These are phyloP conservation scores for Colletotrichum cereale DNA, from an alignment of 2,329 filamentous ascomycete genomes.

Conservation along the genomic window DNA sequence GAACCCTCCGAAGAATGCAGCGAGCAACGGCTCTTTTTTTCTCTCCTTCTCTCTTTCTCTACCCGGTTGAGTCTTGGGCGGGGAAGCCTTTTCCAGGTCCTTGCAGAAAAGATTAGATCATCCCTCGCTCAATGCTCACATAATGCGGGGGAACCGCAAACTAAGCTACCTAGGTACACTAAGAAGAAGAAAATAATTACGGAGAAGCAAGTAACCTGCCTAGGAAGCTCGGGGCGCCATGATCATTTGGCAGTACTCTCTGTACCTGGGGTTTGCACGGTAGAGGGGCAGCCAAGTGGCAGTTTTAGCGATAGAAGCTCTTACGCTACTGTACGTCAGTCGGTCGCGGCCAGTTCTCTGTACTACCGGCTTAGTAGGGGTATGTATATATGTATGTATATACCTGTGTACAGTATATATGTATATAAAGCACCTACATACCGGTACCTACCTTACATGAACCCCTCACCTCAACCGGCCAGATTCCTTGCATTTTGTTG, in stretches of 20 bases:
- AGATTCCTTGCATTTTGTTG: slow-evolving; percentile 38
- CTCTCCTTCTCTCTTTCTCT: background rate
- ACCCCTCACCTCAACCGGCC: slow-evolving; percentile 38
- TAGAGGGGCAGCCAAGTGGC: background rate
- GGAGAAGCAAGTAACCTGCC: slow-evolving; percentile 3
- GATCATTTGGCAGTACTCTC: background rate
- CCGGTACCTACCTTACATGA: background rate
- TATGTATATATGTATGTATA: background rate
- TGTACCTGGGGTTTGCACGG: background rate
- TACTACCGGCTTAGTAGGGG: background rate
- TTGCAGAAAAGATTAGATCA: slow-evolving; percentile 18
- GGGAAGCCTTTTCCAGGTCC: background rate
- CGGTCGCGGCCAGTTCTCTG: background rate
- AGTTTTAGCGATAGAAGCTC: background rate
- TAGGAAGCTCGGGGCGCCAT: slow-evolving; percentile 13
- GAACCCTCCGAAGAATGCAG: background rate
- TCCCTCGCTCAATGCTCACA: slow-evolving; percentile 10
- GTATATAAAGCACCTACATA: background rate
- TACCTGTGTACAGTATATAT: too few relatives aligned
- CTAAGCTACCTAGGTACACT: background rate
- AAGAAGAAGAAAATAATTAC: background rate
- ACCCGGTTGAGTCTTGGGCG: background rate
- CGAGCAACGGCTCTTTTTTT: background rate
- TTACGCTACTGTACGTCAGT: background rate
- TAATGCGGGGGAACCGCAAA: slow-evolving; percentile 32